Evolutionary conservation across 176 grass and related monocot species (phyloP).

Genomic region (Raddia guianensis): DNA sequence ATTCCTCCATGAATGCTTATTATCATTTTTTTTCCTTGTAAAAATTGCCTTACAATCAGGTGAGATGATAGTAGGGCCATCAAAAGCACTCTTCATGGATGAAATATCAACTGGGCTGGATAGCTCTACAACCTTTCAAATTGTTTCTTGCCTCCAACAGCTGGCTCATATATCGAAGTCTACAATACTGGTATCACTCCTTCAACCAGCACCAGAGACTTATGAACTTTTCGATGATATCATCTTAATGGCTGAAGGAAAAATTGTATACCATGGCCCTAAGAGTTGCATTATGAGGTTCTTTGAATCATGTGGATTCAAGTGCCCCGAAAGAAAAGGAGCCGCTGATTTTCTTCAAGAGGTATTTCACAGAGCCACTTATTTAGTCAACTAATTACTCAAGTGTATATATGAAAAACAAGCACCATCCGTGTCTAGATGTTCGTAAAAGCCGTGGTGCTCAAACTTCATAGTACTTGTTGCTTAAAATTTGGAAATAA

Average conservation of each 20-base stretch:
- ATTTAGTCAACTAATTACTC: background rate
- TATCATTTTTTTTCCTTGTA: constrained; percentile 6
- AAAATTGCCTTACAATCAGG: constrained; percentile 39
- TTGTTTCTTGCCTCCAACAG: constrained; percentile 81
- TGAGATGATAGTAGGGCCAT: constrained; percentile 88
- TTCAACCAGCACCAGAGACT: constrained; percentile 81
- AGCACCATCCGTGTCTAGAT: background rate
- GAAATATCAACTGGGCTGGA: constrained; percentile 93
- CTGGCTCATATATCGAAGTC: constrained; percentile 65
- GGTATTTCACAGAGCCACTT: constrained; percentile 46
- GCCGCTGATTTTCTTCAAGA: constrained; percentile 82
- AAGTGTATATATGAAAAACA: constrained; percentile 5
- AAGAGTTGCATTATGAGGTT: constrained; percentile 56
- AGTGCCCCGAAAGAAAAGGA: constrained; percentile 78
- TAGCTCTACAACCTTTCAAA: constrained; percentile 80
- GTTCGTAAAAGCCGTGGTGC: background rate
- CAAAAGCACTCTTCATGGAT: constrained; percentile 86
- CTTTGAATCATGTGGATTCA: constrained; percentile 79
- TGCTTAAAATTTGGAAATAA: background rate
- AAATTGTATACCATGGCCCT: constrained; percentile 72
- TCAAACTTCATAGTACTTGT: constrained; percentile 5
- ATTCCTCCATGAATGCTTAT: background rate
- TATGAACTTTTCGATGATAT: constrained; percentile 90
- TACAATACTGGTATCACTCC: constrained; percentile 70
- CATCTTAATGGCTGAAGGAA: constrained; percentile 84